Percentiles rank a stretch among this genome's conserved stretches.
phyloP scores from a whole-genome alignment of 2,329 filamentous ascomycete species.

The Colletotrichum sp. region DNA sequence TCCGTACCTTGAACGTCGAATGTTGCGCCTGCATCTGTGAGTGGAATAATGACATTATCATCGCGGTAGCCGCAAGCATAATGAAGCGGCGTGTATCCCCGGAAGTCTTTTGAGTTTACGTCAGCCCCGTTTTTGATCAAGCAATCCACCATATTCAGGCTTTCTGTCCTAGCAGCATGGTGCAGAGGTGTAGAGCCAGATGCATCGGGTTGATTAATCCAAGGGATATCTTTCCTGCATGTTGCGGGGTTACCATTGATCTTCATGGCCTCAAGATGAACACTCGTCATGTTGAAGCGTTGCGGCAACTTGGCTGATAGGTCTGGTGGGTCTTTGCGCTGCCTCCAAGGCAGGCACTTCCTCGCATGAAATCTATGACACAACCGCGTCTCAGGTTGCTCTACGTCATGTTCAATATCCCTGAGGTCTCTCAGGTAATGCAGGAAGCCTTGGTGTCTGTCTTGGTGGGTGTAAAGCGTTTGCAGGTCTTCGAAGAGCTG shows the following conservation, averaged over 20 bases:
- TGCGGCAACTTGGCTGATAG: not conserved
- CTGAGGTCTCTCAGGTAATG: not conserved
- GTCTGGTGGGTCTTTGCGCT: not conserved
- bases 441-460: not conserved
- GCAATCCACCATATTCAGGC: not conserved
- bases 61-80: not conserved
- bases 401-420: not conserved
- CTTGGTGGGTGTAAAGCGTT: not conserved
- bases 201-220: not conserved
- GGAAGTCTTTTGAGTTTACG: not conserved
- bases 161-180: not conserved
- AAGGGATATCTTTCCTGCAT: not conserved
- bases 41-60: not conserved
- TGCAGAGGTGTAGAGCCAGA: not conserved
- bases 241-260: not conserved
- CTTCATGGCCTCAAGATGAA: not conserved
- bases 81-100: not conserved
- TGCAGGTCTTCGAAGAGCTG: fast-evolving
- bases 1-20: not conserved
- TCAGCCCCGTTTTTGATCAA: not conserved
- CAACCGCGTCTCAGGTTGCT: not conserved
- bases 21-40: not conserved
- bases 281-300: not conserved
- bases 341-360: not conserved
- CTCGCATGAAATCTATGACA: not conserved